phyloP scores from a whole-genome alignment of 2,329 filamentous ascomycete species.

The Parascedosporium putredinis region DNA sequence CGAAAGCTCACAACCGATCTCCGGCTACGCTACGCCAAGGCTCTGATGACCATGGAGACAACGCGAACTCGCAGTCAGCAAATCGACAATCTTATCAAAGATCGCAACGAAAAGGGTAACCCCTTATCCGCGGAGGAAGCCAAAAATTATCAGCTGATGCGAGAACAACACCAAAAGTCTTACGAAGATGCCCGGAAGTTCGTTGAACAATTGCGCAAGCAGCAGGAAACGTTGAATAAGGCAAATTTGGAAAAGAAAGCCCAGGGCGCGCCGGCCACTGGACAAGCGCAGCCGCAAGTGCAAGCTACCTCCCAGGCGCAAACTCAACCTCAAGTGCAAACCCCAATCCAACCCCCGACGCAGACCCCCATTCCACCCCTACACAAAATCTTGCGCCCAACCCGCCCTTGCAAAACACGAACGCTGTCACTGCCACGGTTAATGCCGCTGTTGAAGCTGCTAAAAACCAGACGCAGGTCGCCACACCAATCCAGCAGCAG shows the following conservation, averaged over 20 bases:
- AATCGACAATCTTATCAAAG: slow-evolving; percentile 32
- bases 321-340: slow-evolving; percentile 8
- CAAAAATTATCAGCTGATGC: slow-evolving; percentile 31
- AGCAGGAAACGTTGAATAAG: slow-evolving; percentile 26
- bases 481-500: slow-evolving; percentile 19
- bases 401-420: slow-evolving; percentile 19
- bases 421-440: slow-evolving; percentile 22
- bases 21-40: slow-evolving; percentile 35
- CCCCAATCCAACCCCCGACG: slow-evolving; percentile 10
- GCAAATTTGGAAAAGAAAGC: slow-evolving; percentile 16
- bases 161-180: slow-evolving; percentile 32
- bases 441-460: slow-evolving; percentile 35
- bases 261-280: slow-evolving; percentile 11
- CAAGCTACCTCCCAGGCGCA: slow-evolving; percentile 7
- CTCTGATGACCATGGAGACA: slow-evolving; percentile 39
- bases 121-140: slow-evolving; percentile 36
- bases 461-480: slow-evolving; percentile 28
- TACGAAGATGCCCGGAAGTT: slow-evolving; percentile 37
- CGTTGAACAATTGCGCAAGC: slow-evolving; percentile 35
- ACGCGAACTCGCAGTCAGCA: slow-evolving; percentile 28
- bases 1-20: slow-evolving; percentile 37
- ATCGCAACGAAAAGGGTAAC: slow-evolving; percentile 31
- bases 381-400: slow-evolving; percentile 11
- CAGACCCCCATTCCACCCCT: slow-evolving; percentile 9
- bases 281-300: slow-evolving; percentile 7